Conservation (phyloP, 148 eudicot genomes). For the Beta vulgaris region DNA sequence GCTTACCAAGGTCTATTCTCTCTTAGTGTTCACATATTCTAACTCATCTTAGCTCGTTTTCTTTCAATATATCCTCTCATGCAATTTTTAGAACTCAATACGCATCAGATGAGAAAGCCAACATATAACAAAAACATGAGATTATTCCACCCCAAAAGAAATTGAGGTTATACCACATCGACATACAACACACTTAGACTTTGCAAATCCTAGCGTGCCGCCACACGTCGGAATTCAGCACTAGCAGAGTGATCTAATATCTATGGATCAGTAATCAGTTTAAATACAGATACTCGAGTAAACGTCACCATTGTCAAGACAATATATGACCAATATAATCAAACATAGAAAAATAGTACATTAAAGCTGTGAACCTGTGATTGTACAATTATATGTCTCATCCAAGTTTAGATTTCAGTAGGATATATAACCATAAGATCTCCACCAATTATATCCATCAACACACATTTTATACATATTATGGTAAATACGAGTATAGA, state of each 20-base stretch:
- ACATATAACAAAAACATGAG: neutral
- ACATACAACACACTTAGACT: neutral
- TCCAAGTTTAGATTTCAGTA: neutral
- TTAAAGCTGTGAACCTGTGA: neutral
- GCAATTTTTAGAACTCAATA: neutral
- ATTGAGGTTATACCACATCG: neutral
- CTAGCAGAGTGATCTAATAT: neutral
- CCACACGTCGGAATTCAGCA: neutral
- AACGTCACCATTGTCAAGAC: neutral
- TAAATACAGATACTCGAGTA: neutral
- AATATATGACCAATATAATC: too few relatives aligned
- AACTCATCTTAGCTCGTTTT: neutral
- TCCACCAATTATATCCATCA: neutral
- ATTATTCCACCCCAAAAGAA: too few relatives aligned
- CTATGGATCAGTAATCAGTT: neutral
- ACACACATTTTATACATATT: neutral
- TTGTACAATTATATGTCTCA: neutral
- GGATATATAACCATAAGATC: neutral
- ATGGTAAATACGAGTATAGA: neutral
- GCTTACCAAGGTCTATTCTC: neutral
- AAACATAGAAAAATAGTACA: too few relatives aligned
- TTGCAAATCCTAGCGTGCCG: neutral
- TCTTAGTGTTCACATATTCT: neutral
- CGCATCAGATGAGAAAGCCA: neutral
- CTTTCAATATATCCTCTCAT: neutral